Evolutionary conservation across 495 filamentous ascomycete species (phyloP), one percentile per base, ranked within the genome.

Genomic region (Lasiosphaeria hispida): DNA sequence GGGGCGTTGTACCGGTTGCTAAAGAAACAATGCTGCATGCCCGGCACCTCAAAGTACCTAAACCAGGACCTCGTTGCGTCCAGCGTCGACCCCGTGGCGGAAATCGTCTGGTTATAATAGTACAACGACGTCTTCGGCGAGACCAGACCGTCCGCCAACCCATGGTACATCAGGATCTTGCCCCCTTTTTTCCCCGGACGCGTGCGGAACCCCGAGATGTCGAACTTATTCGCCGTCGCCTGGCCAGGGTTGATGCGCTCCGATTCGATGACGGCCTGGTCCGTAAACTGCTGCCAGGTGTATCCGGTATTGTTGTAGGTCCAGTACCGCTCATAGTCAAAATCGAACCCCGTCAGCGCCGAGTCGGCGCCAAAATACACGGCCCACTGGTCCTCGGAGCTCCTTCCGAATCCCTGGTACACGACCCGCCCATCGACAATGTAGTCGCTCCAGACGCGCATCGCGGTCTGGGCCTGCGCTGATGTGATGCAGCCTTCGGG

Each of bases 101-200:
- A 60, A 0, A 66, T 50, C 2, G 71, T 73, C 8, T 61, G 56
- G 45, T 79, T 68, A 63, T 83, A 81, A 55, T 77, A 83, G 44
- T 72, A 69, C 23, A 68, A 61, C 4, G 75, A 76, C 10, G 72
- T 74, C 11, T 70, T 66, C 0, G 76, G 71, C 0, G 79, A 71
- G 34, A 85, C 79, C 3, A 76, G 58, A 0, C 69, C 74, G 65
- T 87, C 85, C 10, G 75, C 69, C 7, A 78, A 64, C 1, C 84
- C 83, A 43, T 83, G 82, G 58, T 85, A 86, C 55, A 78, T 68
- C 19, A 85, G 58, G 10, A 85, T 70, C 63, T 85, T 86, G 38
- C 79, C 82, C 4, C 80, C 80, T 6, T 49, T 55, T 15, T 51
- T 51, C 36, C 44, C 49, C 8, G 35, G 19, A 10, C 68, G 61